Evolutionary conservation across 2,329 filamentous ascomycete species (phyloP).

Genomic region (Aureobasidium leucospermi): DNA sequence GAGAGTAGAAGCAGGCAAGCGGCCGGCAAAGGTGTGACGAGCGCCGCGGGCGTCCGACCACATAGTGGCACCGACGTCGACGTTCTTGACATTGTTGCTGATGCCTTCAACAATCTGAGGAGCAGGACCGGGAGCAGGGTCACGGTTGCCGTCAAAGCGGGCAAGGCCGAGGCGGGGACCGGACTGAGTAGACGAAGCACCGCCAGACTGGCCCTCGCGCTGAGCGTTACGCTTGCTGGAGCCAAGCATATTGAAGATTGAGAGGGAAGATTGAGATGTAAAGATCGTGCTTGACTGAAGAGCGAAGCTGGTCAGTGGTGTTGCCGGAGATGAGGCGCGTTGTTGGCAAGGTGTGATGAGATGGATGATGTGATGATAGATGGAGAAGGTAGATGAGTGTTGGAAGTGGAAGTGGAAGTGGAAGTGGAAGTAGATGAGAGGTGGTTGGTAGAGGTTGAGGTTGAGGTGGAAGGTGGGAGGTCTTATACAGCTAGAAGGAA

Average conservation of each 20-base stretch:
- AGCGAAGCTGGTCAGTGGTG: not conserved
- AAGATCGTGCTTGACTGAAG: not conserved
- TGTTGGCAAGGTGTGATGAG: not conserved
- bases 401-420: not conserved
- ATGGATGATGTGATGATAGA: not conserved
- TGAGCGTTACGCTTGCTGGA: not conserved
- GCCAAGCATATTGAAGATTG: not conserved
- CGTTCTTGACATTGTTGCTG: conserved; percentile 19
- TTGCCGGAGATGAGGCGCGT: not conserved
- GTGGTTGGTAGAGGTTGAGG: conserved; percentile 8
- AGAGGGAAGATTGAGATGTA: not conserved
- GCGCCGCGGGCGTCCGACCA: conserved; percentile 24
- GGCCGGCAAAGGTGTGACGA: conserved; percentile 18
- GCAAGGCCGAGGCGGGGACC: not conserved
- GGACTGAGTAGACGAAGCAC: not conserved
- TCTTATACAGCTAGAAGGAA: not conserved
- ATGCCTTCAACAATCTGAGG: not conserved
- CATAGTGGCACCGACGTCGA: conserved; percentile 22
- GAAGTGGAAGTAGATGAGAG: not conserved
- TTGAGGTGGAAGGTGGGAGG: not conserved
- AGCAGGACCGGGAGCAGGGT: conserved; percentile 8
- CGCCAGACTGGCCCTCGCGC: not conserved
- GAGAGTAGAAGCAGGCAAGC: conserved; percentile 31
- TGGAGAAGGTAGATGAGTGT: conserved; percentile 1
- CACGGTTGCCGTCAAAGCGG: conserved; percentile 18